These are phyloP conservation scores for Phytophthora multivora DNA, from an alignment of 352 stramenopile genomes.

Conservation along the genomic window DNA sequence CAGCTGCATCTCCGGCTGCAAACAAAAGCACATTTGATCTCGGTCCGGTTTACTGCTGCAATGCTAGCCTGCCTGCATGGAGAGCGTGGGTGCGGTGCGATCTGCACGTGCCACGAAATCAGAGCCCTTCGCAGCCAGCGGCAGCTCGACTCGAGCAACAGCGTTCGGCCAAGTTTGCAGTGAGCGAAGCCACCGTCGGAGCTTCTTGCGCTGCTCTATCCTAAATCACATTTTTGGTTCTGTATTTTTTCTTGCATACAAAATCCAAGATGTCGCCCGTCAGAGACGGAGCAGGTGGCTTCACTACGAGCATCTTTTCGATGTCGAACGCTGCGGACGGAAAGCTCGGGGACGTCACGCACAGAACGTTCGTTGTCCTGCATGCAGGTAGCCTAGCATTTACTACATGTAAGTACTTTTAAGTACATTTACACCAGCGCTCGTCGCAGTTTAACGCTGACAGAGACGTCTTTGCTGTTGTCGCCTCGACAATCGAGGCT, in stretches of 20 bases:
- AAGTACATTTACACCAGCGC: neutral
- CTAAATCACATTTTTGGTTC: conserved; percentile 3
- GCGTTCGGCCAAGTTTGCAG: neutral
- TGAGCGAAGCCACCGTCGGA: no score
- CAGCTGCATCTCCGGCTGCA: neutral
- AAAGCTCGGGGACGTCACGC: neutral
- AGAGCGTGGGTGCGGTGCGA: neutral
- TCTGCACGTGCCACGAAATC: neutral
- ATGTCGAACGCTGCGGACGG: neutral
- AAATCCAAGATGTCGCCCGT: conserved; percentile 11
- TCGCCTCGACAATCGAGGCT: neutral
- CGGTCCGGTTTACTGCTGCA: neutral
- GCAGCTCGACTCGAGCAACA: neutral
- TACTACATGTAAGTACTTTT: no score
- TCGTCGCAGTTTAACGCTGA: conserved; percentile 16
- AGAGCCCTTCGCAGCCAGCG: neutral
- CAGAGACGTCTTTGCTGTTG: conserved; percentile 5
- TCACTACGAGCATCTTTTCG: conserved; percentile 3
- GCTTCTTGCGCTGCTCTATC: conserved; percentile 7
- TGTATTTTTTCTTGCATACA: conserved; percentile 18
- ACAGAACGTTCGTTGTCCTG: no score
- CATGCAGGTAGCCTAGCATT: no score
- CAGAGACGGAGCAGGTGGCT: conserved; percentile 19
- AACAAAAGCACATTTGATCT: neutral
- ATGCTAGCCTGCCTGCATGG: neutral